Evolutionary conservation across 371 early-diverging fungal species (phyloP).

Genomic region (Apophysomyces sp.): DNA sequence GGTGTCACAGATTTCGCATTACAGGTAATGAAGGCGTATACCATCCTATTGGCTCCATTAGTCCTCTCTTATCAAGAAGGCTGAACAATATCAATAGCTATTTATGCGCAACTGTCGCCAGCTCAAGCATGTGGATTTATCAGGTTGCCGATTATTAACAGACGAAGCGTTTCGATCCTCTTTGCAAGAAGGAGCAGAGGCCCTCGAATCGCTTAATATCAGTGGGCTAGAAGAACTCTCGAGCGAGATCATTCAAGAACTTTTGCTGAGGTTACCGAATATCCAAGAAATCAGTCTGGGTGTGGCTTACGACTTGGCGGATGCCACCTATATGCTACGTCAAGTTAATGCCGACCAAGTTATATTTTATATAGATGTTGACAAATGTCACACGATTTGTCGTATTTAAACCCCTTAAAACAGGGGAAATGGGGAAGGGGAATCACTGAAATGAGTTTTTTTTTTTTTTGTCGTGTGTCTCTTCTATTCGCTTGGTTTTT

Average conservation of each 20-base stretch:
- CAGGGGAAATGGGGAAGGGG: neutral
- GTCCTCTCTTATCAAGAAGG: no score
- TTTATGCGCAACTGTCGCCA: conserved; percentile 9
- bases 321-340: conserved; percentile 12
- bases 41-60: no score
- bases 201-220: conserved; percentile 18
- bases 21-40: conserved; percentile 16
- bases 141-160: conserved; percentile 23
- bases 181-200: neutral
- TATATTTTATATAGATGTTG: conserved; percentile 16
- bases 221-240: conserved; percentile 25
- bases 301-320: conserved; percentile 24
- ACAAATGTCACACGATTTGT: conserved; percentile 23
- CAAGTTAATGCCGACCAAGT: conserved; percentile 9
- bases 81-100: conserved; percentile 1
- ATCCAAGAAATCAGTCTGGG: conserved; percentile 25
- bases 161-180: conserved; percentile 17
- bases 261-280: conserved; percentile 13
- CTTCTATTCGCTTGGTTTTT: neutral
- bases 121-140: conserved; percentile 20
- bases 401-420: neutral
- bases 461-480: neutral
- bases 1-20: conserved; percentile 37
- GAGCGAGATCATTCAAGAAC: conserved; percentile 7
- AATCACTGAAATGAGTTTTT: neutral